Evolutionary conservation across 2,329 filamentous ascomycete genomes (phyloP), one percentile per base, ranked within the genome.

Genomic region (Fusarium neocosmosporiellum): DNA sequence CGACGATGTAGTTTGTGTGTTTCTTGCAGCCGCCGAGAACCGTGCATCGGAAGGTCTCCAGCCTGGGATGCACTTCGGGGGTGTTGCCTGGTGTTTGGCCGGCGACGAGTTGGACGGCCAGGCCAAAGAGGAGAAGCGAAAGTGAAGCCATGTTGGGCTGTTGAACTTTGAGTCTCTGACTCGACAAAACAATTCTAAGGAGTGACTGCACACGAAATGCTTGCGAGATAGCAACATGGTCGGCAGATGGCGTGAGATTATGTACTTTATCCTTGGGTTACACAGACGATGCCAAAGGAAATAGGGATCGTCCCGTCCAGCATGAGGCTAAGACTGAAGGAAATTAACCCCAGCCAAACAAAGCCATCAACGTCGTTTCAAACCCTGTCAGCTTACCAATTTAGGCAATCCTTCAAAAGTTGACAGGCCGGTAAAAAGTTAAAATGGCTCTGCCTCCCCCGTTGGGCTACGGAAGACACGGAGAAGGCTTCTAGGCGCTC

Each of bases 1-100:
- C 79, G 20, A 89, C 88, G 61, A 89, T 72, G 27, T 84, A 84
- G 46, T 84, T 87, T 48, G 83, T 81, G 31, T 85, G 82, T 54
- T 82, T 72, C 59, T 81, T 83, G 78, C 88, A 89, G 59, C 88
- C 88, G 9, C 80, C 80, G 5, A 77, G 79, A 34, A 83, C 85
- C 24, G 87, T 88, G 80, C 88, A 89, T 68, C 85, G 83, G 77
- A 82, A 88, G 4, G 87, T 89, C 5, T 81, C 83, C 59, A 89
- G 78, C 73, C 83, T 83, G 34, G 87, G 88, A 62, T 89, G 88
- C 27, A 83, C 81, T 73, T 89, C 87, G 7, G 82, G 79, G 11
- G 75, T 78, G 27, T 78, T 78, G 66, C 82, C 81, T n/a, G 82
- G 80, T n/a, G 79, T 80, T 71, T 85, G 84, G 7, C 80, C 83